Conservation (phyloP, 2,329 filamentous ascomycete genomes). For the Cladosporium oxysporum region DNA sequence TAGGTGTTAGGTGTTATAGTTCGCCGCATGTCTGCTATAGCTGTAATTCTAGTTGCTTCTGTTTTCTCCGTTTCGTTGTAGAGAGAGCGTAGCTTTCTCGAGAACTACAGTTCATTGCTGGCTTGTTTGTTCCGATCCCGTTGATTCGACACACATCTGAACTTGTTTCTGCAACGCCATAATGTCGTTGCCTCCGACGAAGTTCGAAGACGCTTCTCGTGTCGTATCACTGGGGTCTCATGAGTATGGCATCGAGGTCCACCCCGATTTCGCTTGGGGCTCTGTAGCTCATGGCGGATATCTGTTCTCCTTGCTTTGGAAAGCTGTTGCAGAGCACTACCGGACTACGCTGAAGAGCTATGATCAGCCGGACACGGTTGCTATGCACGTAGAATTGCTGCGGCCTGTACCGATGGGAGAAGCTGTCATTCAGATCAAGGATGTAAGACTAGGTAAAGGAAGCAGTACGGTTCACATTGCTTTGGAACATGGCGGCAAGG, state of each 20-base stretch:
- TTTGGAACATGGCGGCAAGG: slow-evolving; percentile 14
- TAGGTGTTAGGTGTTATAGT: not conserved
- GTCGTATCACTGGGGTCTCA: slow-evolving; percentile 20
- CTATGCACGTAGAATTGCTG: slow-evolving; percentile 25
- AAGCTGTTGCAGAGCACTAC: slow-evolving; percentile 22
- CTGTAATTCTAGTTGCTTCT: not conserved
- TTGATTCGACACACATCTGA: not conserved
- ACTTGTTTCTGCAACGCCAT: not conserved
- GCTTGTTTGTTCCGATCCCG: not conserved
- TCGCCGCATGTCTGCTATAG: not conserved
- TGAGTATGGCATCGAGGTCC: slow-evolving; percentile 23
- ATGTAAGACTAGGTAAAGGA: slow-evolving; percentile 17
- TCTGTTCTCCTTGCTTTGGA: slow-evolving; percentile 21
- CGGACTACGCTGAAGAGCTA: slow-evolving; percentile 20
- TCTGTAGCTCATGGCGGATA: slow-evolving; percentile 27
- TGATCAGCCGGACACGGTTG: slow-evolving; percentile 23
- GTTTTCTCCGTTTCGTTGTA: not conserved
- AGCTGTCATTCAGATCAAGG: slow-evolving; percentile 15
- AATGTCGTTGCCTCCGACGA: slow-evolving; percentile 11
- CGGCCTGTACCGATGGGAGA: slow-evolving; percentile 22
- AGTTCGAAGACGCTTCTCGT: slow-evolving; percentile 23
- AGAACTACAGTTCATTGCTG: not conserved
- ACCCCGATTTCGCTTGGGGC: slow-evolving; percentile 23
- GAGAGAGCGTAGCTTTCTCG: not conserved
- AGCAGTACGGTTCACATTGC: slow-evolving; percentile 16